These are phyloP conservation scores for Leptoxyphium fumago DNA, from an alignment of 2,329 filamentous ascomycete species.

Conservation along the genomic window DNA sequence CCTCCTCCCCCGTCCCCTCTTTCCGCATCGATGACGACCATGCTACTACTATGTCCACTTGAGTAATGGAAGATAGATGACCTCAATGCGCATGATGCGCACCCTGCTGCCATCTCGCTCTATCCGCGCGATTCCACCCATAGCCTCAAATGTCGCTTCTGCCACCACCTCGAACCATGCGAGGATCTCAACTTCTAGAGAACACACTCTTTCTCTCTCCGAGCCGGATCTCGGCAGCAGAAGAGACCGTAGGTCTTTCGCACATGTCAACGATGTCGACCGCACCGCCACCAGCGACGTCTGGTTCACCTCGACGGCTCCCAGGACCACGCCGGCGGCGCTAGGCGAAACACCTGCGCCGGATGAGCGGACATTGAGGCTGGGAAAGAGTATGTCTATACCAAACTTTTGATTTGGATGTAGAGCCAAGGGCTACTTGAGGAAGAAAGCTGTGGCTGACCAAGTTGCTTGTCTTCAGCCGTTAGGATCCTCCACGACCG, in stretches of 20 bases:
- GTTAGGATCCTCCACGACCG: slow-evolving; percentile 47
- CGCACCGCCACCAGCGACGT: slow-evolving; percentile 17
- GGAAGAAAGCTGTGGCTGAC: neutral
- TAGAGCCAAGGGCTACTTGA: neutral
- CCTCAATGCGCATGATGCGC: slow-evolving; percentile 30
- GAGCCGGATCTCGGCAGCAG: no score
- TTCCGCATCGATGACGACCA: no score
- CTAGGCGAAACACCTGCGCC: slow-evolving; percentile 28
- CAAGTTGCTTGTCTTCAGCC: slow-evolving; percentile 24
- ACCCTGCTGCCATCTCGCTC: slow-evolving; percentile 29
- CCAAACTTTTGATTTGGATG: neutral
- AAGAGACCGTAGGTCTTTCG: slow-evolving; percentile 14
- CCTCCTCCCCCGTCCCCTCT: no score
- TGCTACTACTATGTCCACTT: no score
- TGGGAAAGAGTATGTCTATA: slow-evolving; percentile 41
- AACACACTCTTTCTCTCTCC: no score
- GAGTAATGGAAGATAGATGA: slow-evolving; percentile 13
- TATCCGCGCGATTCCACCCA: slow-evolving; percentile 7
- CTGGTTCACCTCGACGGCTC: slow-evolving; percentile 30
- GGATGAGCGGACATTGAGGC: slow-evolving; percentile 45
- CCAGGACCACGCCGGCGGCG: slow-evolving; percentile 7
- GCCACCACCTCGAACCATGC: no score
- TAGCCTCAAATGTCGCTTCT: no score
- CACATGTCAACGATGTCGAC: slow-evolving; percentile 16
- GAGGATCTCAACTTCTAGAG: no score